Percentiles rank a stretch among this genome's conserved stretches.
Conservation (phyloP, 2,329 filamentous ascomycete species). For the Fusarium xyrophilum region DNA sequence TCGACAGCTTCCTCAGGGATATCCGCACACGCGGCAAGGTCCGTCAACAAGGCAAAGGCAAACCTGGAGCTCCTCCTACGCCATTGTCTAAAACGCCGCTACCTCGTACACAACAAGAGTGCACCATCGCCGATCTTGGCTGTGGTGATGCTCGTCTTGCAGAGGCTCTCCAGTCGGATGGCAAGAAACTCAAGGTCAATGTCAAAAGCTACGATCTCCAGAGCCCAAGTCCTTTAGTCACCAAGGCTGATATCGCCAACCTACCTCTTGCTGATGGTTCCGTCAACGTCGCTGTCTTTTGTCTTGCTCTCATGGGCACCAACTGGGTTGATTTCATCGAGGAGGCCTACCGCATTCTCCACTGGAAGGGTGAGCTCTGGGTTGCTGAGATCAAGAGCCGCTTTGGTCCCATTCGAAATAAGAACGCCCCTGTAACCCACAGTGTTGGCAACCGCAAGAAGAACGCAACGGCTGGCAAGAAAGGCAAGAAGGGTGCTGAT, state of each 20-base stretch:
- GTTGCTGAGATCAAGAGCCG: constrained; percentile 95
- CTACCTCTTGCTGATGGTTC: constrained; percentile 77
- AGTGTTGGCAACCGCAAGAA: constrained; percentile 75
- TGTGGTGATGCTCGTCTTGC: constrained; percentile 91
- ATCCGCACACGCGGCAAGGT: constrained; percentile 72
- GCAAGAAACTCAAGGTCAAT: constrained; percentile 72
- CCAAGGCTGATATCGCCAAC: constrained; percentile 85
- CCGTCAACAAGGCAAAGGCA: constrained; percentile 44
- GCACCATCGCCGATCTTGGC: constrained; percentile 87
- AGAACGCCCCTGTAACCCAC: constrained; percentile 63
- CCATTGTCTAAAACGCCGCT: constrained; percentile 57
- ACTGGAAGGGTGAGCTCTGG: constrained; percentile 96
- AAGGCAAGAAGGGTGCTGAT: constrained; percentile 54
- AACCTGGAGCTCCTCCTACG: constrained; percentile 40
- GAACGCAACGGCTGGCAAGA: constrained; percentile 51
- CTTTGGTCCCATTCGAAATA: constrained; percentile 61
- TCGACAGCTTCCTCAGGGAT: constrained; percentile 81
- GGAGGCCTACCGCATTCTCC: constrained; percentile 89
- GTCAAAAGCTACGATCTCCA: constrained; percentile 89
- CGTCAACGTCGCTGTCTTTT: constrained; percentile 91
- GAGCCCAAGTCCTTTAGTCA: constrained; percentile 77
- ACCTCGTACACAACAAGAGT: constrained; percentile 73
- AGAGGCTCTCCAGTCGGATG: constrained; percentile 67
- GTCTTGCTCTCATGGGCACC: constrained; percentile 96
- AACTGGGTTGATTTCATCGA: constrained; percentile 98